Conservation (phyloP, 805 yeast species). For the Komagataella ulmi region DNA sequence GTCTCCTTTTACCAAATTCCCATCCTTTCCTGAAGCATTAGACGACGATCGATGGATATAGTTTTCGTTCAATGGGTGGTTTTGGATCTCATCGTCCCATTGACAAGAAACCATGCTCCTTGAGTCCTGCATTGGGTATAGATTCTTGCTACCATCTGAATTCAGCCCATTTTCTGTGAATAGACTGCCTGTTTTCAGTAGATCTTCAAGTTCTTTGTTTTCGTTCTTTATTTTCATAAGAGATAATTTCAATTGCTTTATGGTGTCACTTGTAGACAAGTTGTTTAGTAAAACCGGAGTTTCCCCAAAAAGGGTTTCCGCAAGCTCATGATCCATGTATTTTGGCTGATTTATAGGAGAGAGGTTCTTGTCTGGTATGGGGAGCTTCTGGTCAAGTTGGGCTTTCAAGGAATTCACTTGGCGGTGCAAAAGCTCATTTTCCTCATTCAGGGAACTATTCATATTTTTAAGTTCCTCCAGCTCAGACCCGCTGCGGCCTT, state of each 20-base stretch:
- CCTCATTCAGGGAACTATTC: conserved; percentile 52
- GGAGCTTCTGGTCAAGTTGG: neutral
- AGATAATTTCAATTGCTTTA: too few species aligned
- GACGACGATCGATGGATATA: neutral
- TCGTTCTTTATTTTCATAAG: neutral
- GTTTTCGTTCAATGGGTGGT: neutral
- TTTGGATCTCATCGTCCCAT: neutral
- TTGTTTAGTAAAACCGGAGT: neutral
- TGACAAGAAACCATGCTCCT: neutral
- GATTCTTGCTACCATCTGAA: neutral
- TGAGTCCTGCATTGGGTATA: neutral
- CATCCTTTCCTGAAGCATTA: neutral
- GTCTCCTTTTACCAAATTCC: neutral
- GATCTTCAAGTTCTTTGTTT: neutral
- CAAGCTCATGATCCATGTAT: neutral
- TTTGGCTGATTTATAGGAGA: neutral
- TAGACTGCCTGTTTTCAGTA: neutral
- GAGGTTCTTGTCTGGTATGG: neutral
- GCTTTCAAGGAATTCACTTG: neutral
- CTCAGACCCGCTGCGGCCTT: conserved; percentile 13
- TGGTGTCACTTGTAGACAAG: neutral
- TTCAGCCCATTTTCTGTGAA: neutral
- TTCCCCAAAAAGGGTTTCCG: too few species aligned
- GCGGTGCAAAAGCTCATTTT: conserved; percentile 39
- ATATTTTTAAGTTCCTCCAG: conserved; percentile 34